These are phyloP conservation scores for Endothia cerciana DNA, from an alignment of 2,329 filamentous ascomycete genomes.

Conservation along the genomic window DNA sequence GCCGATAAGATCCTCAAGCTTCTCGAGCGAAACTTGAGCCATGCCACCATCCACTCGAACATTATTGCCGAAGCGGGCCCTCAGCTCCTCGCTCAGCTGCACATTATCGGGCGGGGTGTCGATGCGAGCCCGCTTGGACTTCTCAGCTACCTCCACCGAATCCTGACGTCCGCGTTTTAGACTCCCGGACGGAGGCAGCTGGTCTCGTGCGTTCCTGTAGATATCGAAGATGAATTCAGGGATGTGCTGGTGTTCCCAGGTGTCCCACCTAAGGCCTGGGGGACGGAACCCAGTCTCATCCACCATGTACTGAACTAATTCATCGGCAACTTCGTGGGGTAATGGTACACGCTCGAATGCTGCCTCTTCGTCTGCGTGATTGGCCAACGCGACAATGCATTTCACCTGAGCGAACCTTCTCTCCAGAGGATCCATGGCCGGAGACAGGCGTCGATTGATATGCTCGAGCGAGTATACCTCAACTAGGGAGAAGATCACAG, in stretches of 20 bases:
- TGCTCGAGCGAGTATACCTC: slow-evolving; percentile 60
- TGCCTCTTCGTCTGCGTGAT: slow-evolving; percentile 35
- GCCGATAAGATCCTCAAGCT: slow-evolving; percentile 45
- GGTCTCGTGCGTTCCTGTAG: slow-evolving; percentile 46
- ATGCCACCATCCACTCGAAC: slow-evolving; percentile 24
- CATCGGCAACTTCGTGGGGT: slow-evolving; percentile 51
- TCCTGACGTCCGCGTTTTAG: slow-evolving; percentile 55
- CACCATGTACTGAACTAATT: slow-evolving; percentile 40
- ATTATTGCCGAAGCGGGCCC: slow-evolving; percentile 35
- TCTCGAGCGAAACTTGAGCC: slow-evolving; percentile 33
- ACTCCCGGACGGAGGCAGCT: slow-evolving; percentile 32
- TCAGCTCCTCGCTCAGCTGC: slow-evolving; percentile 39
- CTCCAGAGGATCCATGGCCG: slow-evolving; percentile 46
- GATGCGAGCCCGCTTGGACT: slow-evolving; percentile 38
- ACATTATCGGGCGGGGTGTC: slow-evolving; percentile 31
- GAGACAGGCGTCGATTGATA: slow-evolving; percentile 51
- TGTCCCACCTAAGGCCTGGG: slow-evolving; percentile 24
- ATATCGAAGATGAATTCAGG: slow-evolving; percentile 53
- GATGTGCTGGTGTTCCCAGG: slow-evolving; percentile 52
- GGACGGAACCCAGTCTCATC: slow-evolving; percentile 27
- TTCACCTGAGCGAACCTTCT: slow-evolving; percentile 44
- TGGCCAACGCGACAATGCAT: slow-evolving; percentile 42
- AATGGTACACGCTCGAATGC: slow-evolving; percentile 36
- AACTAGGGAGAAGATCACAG: slow-evolving; percentile 54
- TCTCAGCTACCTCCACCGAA: slow-evolving; percentile 36